Conservation (phyloP, 805 yeast genomes). For the Pichia thaimueangensis region DNA sequence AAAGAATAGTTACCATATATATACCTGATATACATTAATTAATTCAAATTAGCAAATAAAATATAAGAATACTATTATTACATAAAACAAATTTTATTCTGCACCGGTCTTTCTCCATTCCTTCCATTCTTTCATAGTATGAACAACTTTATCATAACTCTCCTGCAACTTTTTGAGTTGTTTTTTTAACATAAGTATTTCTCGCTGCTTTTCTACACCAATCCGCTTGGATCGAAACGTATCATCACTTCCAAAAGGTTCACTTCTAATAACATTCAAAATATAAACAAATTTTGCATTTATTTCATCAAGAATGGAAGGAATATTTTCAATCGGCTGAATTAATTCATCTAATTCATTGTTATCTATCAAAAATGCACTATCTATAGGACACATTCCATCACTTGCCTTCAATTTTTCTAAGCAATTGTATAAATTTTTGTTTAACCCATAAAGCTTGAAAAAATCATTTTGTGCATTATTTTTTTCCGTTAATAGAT, state of each 20-base stretch:
- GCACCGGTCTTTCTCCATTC: constrained; percentile 1
- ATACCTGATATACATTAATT: too few relatives aligned
- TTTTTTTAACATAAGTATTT: constrained; percentile 17
- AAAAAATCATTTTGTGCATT: constrained; percentile 11
- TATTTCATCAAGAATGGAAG: too few relatives aligned
- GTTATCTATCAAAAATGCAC: constrained; percentile 12
- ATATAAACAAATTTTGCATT: constrained; percentile 16
- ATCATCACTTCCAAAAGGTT: constrained; percentile 19
- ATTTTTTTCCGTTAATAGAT: constrained; percentile 9
- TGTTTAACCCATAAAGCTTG: constrained; percentile 6
- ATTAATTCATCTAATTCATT: constrained; percentile 14
- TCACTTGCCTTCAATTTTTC: constrained; percentile 14
- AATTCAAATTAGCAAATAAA: too few relatives aligned
- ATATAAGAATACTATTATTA: too few relatives aligned
- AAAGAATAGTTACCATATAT: too few relatives aligned
- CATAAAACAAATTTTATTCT: too few relatives aligned
- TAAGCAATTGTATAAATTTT: constrained; percentile 12
- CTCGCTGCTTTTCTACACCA: constrained; percentile 16
- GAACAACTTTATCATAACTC: constrained; percentile 20
- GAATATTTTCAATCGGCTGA: too few relatives aligned
- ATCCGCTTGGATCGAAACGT: constrained; percentile 22
- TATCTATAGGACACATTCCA: constrained; percentile 9
- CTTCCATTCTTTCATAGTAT: constrained; percentile 20
- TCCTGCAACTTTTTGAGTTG: constrained; percentile 17
- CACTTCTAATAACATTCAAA: constrained; percentile 16